Evolutionary conservation across 2,329 filamentous ascomycete species (phyloP).

Genomic region (Ceratocystis lukuohia): DNA sequence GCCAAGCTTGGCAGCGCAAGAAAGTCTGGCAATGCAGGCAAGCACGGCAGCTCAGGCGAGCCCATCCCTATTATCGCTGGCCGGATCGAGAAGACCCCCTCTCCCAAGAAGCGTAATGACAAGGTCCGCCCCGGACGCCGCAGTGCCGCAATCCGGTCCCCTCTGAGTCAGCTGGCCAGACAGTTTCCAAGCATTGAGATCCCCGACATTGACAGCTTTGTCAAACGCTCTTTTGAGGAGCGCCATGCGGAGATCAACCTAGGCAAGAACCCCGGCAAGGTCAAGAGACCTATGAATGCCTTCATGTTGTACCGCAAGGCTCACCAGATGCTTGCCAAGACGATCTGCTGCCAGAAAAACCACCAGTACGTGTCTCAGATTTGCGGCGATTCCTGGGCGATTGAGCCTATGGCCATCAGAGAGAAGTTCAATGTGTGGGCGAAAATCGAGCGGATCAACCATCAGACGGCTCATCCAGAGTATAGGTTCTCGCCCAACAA

Average conservation of each 20-base stretch:
- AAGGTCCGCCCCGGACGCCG: constrained; percentile 24
- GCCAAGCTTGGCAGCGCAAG: neutral
- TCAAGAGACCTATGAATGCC: constrained; percentile 90
- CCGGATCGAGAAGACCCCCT: constrained; percentile 17
- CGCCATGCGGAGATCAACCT: constrained; percentile 55
- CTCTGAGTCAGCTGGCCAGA: constrained; percentile 58
- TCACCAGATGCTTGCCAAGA: constrained; percentile 75
- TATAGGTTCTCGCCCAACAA: constrained; percentile 76
- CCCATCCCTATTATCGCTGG: neutral
- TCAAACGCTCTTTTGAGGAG: constrained; percentile 54
- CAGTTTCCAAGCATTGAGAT: constrained; percentile 49
- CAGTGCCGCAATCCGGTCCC: constrained; percentile 40
- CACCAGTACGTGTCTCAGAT: constrained; percentile 84
- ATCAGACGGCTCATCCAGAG: constrained; percentile 68
- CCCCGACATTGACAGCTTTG: constrained; percentile 67
- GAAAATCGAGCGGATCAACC: constrained; percentile 68
- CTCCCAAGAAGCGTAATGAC: constrained; percentile 26
- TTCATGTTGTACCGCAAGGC: constrained; percentile 97
- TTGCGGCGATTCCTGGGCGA: constrained; percentile 74
- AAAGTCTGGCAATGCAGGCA: neutral
- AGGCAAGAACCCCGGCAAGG: constrained; percentile 56
- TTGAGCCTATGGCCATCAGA: constrained; percentile 61
- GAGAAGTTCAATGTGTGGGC: constrained; percentile 68
- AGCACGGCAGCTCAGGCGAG: neutral
- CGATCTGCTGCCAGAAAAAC: constrained; percentile 71